Evolutionary conservation across 345 rosid species (phyloP), one percentile per base, ranked within the genome.

Genomic region (Ceriops decandra): DNA sequence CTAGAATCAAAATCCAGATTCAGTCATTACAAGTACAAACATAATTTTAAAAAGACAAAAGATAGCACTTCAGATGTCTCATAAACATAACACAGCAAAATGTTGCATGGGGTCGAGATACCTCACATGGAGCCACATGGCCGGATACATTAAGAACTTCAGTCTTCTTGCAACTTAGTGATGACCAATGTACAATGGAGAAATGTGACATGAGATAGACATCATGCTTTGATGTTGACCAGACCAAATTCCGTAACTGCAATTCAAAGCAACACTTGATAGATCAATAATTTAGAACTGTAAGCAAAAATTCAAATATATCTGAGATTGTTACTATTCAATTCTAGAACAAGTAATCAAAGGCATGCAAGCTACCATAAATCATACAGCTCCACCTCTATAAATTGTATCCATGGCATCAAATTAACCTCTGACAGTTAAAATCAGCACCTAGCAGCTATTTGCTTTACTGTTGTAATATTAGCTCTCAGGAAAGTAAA

Each of bases 181-280:
- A 76, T 0, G 86, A 85, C 89, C 89, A 85, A 56, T 85, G 89
- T 58, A 83, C 69, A 57, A 85, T 77, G n/a, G 85, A 81, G 75
- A 77, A 85, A 76, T 83, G 76, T 54, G 86, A 82, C 89, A 85
- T 73, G 24, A 85, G 83, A 77, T 79, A 85, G 63, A 85, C 86
- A 73, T 85, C 86, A 64, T 85, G 86, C 75, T 85, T 85, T 46
- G 89, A 63, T 31, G 89, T 83, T 17, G 89, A 71, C 89, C 89
- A 85, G 49, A 85, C 85, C 83, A 85, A 75, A 67, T 85, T 85
- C 64, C 89, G 76, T 78, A 85, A 74, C 89, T 83, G 76, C 76
- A 76, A 60, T 56, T 8, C 59, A 68, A 35, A 72, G 46, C 42
- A 42, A 20, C 59, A 46, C 9, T 52, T 26, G 26, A 35, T 52